Base-by-base conservation (phyloP, 2,329 filamentous ascomycete species). In the Orbilia blumenaviensis region DNA sequence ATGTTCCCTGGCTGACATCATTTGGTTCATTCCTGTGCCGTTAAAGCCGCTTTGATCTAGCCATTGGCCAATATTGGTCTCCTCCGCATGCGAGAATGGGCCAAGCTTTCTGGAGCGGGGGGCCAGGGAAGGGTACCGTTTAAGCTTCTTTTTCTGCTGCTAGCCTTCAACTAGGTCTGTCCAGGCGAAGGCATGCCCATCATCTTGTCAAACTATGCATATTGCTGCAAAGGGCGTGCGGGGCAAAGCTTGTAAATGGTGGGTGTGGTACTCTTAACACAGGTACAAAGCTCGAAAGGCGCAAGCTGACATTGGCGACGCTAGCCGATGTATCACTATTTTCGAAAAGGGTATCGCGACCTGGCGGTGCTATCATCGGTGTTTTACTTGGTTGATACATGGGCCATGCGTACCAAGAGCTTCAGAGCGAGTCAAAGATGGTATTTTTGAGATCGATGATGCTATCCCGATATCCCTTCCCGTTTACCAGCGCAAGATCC, bases 61-160 rank as follows among this genome's bases (percentile, higher is more conserved):
- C 27, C n/a, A n/a, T n/a, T n/a, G n/a, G n/a, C n/a, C n/a, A n/a
- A n/a, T n/a, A 61, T 36, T 62, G 58, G 25, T 69, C 67, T 44
- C 48, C 63, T 66, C 72, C 64, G 60, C 71, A 66, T 76, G 64
- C 64, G 63, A 61, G 61, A 25, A 56, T 38, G 8, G 68, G 64
- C 64, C 72, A 76, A 76, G 72, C 72, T 32, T 60, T 61, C 36
- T 36, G 32, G 44, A 46, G 72, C 60, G 72, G 58, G 64, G n/a
- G 72, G 29, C 14, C 8, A 23, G 62, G 54, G 63, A 58, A 54
- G 71, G 62, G 34, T 76, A 36, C 36, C 21, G 48, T 63, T 76
- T 76, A 76, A 76, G 72, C 72, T 76, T 76, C 71, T 75, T 75
- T n/a, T 74, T 75, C 48, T 66, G 34, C 21, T 18, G 27, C 46